These are phyloP conservation scores for Colletotrichum tropicale DNA, from an alignment of 2,329 filamentous ascomycete genomes.

Conservation along the genomic window DNA sequence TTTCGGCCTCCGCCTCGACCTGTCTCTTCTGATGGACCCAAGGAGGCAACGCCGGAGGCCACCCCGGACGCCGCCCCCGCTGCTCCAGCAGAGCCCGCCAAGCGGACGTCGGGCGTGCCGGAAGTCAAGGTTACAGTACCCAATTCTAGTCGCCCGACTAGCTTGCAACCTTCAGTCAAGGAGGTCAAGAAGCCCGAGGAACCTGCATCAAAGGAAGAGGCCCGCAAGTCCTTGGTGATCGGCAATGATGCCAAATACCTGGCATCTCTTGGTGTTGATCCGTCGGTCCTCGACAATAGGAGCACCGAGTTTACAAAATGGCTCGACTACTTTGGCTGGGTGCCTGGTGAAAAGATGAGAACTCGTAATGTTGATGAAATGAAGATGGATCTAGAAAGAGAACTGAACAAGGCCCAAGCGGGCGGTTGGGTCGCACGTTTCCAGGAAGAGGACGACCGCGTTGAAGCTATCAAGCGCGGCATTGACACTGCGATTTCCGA, in stretches of 20 bases:
- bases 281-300: conserved; percentile 74
- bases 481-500: conserved; percentile 92
- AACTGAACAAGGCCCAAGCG: conserved; percentile 88
- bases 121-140: conserved; percentile 64
- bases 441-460: conserved; percentile 86
- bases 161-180: conserved; percentile 41
- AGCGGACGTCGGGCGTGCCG: conserved; percentile 47
- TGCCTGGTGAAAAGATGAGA: conserved; percentile 75
- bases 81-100: conserved; percentile 30
- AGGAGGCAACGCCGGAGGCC: conserved; percentile 30
- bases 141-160: conserved; percentile 41
- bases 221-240: conserved; percentile 65
- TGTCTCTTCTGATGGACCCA: conserved; percentile 36
- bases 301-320: conserved; percentile 82
- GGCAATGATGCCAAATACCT: conserved; percentile 83
- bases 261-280: conserved; percentile 77
- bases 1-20: conserved; percentile 76
- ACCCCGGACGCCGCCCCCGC: conserved; percentile 24
- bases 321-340: conserved; percentile 89
- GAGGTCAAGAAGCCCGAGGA: conserved; percentile 31
- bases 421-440: conserved; percentile 88
- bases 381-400: conserved; percentile 82
- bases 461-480: conserved; percentile 83
- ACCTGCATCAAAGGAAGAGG: conserved; percentile 47
- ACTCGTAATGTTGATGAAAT: conserved; percentile 79